Evolutionary conservation across 2,329 filamentous ascomycete genomes (phyloP).

Genomic region (Pseudogymnoascus sp.): DNA sequence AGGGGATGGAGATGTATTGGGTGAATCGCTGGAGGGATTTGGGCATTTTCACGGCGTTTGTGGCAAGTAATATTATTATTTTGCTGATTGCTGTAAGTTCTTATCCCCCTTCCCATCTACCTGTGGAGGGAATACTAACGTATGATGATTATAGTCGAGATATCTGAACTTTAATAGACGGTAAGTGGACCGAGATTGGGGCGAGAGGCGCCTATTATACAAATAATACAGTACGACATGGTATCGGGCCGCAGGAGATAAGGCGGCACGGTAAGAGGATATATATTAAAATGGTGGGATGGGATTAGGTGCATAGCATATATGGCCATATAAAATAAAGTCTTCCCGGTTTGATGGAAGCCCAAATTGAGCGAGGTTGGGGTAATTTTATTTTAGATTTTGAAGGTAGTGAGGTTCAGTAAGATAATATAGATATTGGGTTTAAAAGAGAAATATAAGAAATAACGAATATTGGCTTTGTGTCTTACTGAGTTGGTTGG

Average conservation of each 20-base stretch:
- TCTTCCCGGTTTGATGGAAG: not conserved
- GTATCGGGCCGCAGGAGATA: not conserved
- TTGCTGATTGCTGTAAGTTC: conserved; percentile 47
- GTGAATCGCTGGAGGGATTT: conserved; percentile 70
- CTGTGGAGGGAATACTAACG: conserved; percentile 9
- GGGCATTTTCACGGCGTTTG: conserved; percentile 68
- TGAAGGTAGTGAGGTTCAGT: not conserved
- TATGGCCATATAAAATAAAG: not conserved
- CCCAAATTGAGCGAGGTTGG: not conserved
- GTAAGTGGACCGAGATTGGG: conserved; percentile 19
- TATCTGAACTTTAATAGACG: conserved; percentile 39
- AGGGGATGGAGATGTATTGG: conserved; percentile 57
- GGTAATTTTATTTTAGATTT: not conserved
- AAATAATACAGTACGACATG: conserved; percentile 1
- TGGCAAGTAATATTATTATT: conserved; percentile 66
- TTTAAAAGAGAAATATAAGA: conserved; percentile 1
- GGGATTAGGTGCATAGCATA: not conserved
- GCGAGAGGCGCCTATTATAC: not conserved
- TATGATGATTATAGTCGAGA: conserved; percentile 27
- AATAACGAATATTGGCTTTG: not conserved
- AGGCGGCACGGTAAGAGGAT: not conserved
- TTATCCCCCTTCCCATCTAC: not conserved
- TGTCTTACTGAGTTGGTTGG: not conserved
- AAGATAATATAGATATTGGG: not conserved
- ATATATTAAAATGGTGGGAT: not conserved